A percentile compares a stretch with the other conserved stretches of the same genome.
These are phyloP conservation scores for Excoecaria agallocha DNA, from an alignment of 345 rosid species.

Conservation along the genomic window DNA sequence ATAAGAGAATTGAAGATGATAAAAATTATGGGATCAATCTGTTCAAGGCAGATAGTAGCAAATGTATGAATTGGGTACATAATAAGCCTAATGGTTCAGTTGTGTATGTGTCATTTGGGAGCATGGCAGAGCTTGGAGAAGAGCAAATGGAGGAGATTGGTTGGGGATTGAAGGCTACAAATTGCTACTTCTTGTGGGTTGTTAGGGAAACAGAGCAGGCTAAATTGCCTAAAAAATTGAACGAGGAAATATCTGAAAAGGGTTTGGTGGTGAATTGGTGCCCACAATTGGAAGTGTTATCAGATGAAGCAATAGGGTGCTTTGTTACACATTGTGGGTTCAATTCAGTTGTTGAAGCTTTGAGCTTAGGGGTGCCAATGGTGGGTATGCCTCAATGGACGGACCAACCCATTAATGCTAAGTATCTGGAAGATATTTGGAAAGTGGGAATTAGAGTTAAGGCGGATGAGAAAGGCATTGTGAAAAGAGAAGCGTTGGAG, in stretches of 20 bases:
- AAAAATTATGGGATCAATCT: constrained; percentile 29
- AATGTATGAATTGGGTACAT: constrained; percentile 24
- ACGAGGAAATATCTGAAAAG: constrained; percentile 7
- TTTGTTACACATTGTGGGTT: constrained; percentile 50
- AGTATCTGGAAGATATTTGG: constrained; percentile 44
- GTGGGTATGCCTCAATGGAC: constrained; percentile 48
- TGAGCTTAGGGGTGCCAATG: constrained; percentile 48
- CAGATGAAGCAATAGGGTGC: constrained; percentile 35
- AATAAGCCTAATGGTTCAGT: constrained; percentile 25
- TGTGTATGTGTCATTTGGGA: constrained; percentile 33
- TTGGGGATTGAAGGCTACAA: constrained; percentile 11
- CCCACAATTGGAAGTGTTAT: constrained; percentile 33
- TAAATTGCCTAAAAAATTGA: constrained; percentile 16
- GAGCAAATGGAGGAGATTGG: constrained; percentile 32
- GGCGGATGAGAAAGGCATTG: constrained; percentile 22
- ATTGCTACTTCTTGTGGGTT: constrained; percentile 32
- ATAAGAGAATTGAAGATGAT: constrained; percentile 28
- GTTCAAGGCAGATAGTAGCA: constrained; percentile 16
- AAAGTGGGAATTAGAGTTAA: constrained; percentile 28
- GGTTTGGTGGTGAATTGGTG: constrained; percentile 42
- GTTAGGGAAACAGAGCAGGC: constrained; percentile 15
- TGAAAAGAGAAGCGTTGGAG: constrained; percentile 20
- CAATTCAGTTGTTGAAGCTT: constrained; percentile 41
- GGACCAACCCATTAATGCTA: constrained; percentile 44
- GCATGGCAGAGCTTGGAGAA: constrained; percentile 18